phyloP scores from a whole-genome alignment of 768 basidiomycete species.

The Boletus coccyginus region DNA sequence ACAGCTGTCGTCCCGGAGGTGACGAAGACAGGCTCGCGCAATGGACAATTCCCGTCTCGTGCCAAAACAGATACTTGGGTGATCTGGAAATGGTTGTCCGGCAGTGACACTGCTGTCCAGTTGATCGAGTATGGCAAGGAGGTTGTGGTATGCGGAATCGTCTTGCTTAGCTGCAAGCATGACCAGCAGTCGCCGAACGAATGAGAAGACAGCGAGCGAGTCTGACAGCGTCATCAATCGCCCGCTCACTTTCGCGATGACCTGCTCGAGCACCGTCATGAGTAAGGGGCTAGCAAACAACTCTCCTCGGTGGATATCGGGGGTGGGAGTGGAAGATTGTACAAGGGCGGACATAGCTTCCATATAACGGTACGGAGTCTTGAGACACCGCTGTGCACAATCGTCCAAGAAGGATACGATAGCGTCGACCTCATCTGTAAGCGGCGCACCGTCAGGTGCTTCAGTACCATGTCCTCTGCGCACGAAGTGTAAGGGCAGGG shows the following conservation, averaged over 20 bases:
- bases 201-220: conserved; percentile 58
- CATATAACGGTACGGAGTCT: conserved; percentile 83
- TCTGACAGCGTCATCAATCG: conserved; percentile 57
- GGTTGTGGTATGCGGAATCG: conserved; percentile 34
- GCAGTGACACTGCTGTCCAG: conserved; percentile 35
- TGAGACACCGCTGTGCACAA: conserved; percentile 76
- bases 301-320: conserved; percentile 23
- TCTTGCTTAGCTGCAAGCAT: conserved; percentile 54
- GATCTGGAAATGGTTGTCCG: conserved; percentile 32
- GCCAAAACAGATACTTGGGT: conserved; percentile 36
- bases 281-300: conserved; percentile 68
- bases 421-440: conserved; percentile 54
- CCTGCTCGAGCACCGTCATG: conserved; percentile 77
- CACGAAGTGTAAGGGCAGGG: conserved; percentile 47
- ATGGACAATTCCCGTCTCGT: conserved; percentile 45
- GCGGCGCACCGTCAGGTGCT: conserved; percentile 49
- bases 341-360: conserved; percentile 56
- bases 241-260: conserved; percentile 61
- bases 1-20: conserved; percentile 20
- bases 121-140: conserved; percentile 35
- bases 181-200: conserved; percentile 60
- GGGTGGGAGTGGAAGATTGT: conserved; percentile 8
- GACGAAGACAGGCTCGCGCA: conserved; percentile 36
- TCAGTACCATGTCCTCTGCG: conserved; percentile 35
- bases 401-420: conserved; percentile 79